phyloP scores from a whole-genome alignment of 108 stramenopile genomes.

The Nitzschia putrida region DNA sequence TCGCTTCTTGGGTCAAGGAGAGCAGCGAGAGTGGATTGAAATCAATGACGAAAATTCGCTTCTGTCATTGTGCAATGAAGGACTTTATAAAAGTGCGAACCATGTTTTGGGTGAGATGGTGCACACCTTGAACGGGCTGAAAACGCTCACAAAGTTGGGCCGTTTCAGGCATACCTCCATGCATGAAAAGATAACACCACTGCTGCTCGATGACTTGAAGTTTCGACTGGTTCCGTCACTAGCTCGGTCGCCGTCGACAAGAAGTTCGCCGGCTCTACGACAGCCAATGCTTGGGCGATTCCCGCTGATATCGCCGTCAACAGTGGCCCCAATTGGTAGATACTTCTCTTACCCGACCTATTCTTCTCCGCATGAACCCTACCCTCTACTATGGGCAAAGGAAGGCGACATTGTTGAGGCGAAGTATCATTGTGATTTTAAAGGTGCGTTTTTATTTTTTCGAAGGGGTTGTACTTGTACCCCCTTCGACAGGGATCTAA shows the following conservation, averaged over 20 bases:
- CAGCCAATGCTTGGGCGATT: not conserved
- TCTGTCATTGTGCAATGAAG: slow-evolving; percentile 29
- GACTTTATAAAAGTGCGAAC: slow-evolving; percentile 16
- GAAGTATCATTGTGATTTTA: slow-evolving; percentile 28
- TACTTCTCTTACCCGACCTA: slow-evolving; percentile 4
- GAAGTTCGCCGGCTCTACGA: not conserved
- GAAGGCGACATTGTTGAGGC: slow-evolving; percentile 55
- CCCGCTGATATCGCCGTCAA: not conserved
- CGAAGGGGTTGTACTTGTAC: not conserved
- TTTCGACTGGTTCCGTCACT: slow-evolving; percentile 5
- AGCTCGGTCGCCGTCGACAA: not conserved
- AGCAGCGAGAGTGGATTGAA: slow-evolving; percentile 38
- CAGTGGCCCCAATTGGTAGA: not conserved
- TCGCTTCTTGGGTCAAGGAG: slow-evolving; percentile 44
- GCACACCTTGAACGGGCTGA: slow-evolving; percentile 31
- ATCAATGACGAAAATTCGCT: slow-evolving; percentile 14
- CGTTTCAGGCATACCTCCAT: slow-evolving; percentile 28
- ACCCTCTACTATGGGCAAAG: slow-evolving; percentile 35
- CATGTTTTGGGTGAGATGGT: slow-evolving; percentile 15
- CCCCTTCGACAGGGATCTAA: not conserved
- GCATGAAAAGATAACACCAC: slow-evolving; percentile 20
- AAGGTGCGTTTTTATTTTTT: slow-evolving; percentile 37
- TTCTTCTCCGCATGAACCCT: slow-evolving; percentile 22
- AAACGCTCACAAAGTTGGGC: slow-evolving; percentile 37
- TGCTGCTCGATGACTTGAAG: slow-evolving; percentile 24